These are phyloP conservation scores for Amaranthus cruentus DNA, from an alignment of 148 eudicot species.

Conservation along the genomic window DNA sequence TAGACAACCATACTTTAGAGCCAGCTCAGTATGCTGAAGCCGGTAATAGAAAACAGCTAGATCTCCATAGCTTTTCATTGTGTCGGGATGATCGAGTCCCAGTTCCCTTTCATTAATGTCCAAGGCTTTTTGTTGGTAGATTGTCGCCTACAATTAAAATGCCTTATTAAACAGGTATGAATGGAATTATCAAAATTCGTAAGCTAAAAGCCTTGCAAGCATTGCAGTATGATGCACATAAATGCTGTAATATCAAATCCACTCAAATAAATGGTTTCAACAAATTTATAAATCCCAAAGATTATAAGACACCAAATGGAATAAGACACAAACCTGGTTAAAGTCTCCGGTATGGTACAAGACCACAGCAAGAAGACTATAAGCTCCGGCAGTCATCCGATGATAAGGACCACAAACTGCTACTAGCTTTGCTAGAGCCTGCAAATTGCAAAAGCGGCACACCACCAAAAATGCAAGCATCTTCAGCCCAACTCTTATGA, in stretches of 20 bases:
- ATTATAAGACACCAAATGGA: background rate
- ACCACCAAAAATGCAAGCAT: constrained; percentile 1
- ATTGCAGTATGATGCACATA: background rate
- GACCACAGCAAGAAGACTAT: constrained; percentile 98
- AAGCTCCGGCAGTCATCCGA: constrained; percentile 99
- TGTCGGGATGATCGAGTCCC: constrained; percentile 99
- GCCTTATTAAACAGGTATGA: constrained; percentile 14
- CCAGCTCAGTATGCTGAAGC: constrained; percentile 97
- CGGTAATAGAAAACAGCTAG: constrained; percentile 99
- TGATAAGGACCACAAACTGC: constrained; percentile 99
- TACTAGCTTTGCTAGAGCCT: constrained; percentile 98
- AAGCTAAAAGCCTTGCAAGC: background rate
- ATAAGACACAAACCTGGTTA: constrained; percentile 67
- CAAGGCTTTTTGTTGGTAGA: constrained; percentile 99
- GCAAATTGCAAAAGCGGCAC: constrained; percentile 38
- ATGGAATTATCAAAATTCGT: background rate
- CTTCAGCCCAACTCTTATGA: background rate
- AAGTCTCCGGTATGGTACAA: constrained; percentile 98
- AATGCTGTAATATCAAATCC: background rate
- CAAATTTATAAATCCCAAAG: background rate
- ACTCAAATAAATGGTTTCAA: background rate
- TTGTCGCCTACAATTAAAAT: constrained; percentile 69
- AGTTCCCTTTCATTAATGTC: constrained; percentile 97
- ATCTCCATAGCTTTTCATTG: constrained; percentile 99
- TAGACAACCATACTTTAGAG: constrained; percentile 73